Base-by-base conservation (phyloP, 257 asterid genomes). In the Ilex aquifolium region DNA sequence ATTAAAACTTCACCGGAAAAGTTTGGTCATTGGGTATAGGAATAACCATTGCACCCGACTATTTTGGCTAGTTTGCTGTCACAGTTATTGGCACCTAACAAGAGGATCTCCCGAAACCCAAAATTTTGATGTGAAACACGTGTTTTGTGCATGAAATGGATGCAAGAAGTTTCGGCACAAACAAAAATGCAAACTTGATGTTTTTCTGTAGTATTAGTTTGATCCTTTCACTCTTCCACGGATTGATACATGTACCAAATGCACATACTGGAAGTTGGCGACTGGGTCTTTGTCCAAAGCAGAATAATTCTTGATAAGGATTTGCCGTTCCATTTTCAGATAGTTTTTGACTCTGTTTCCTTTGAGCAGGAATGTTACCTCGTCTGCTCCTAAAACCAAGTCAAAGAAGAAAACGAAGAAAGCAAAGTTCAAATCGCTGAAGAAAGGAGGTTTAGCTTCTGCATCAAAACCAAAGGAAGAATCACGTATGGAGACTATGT, bases 401-500 rank as follows among this genome's bases (percentile, higher is more conserved):
- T 72, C 78, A 17, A 93, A 90, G 90, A 93, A 87, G 89, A 90
- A 85, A 80, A 56, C 82, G 52, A 90, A 85, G 77, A 93, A 93
- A 46, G 68, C 96, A 58, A 93, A 90, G 88, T 87, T 90, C 85
- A 93, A 87, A 75, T 93, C 95, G 65, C 73, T 90, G 83, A 90
- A 83, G 95, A 93, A 81, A 83, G 96, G 90, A 63, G 75, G 90
- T 68, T 73, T 90, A 48, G 84, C 79, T 65, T 78, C 96, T 60
- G 88, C 80, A 71, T 59, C 83, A n/a, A 62, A 74, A 65, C 58
- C 80, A 12, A 88, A 82, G 72, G 92, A 80, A 49, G 91, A 77
- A 72, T 79, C 95, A 32, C 80, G 83, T 4, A 60, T 75, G 32
- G 97, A 90, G 53, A 77, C 66, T 48, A 78, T 82, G 88, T 76